Evolutionary conservation across 2,329 filamentous ascomycete species (phyloP), one percentile per base, ranked within the genome.

Genomic region (Mycosphaerella arachidis): DNA sequence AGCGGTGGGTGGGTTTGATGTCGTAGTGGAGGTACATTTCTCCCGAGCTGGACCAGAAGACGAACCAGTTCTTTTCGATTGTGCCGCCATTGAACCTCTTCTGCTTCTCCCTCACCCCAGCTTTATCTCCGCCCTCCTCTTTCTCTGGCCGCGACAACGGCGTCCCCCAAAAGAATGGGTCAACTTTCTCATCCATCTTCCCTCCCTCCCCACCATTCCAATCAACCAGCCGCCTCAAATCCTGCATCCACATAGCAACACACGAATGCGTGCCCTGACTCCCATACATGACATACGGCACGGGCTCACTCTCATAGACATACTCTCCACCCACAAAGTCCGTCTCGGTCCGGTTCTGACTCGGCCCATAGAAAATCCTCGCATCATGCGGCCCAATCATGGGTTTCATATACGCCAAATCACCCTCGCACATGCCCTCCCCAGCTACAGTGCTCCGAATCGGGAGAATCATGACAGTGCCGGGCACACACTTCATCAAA

Each of bases 11-110:
- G 0, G 82, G 82, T 0, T 68, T 63, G 1, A 84, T 66, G 61
- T 84, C 81, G 67, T 84, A 78, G 67, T 86, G 82, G 0, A 76
- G 73, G 66, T 83, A 83, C 58, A 77, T 71, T 27, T 75, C 67
- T 6, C 76, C 77, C 0, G 72, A 59, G 0, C 60, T 59, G 60
- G 84, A 82, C 83, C 83, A 86, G 71, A 86, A 86, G 1, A 82
- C 61, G 62, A 86, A 86, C 76, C 79, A 86, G 63, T 86, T 86
- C 77, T 86, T 86, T 71, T 86, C 83, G 18, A 85, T 64, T 0
- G 64, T 37, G 3, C 67, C 67, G 66, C 73, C 79, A 0, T 79
- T 76, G 1, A 46, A 1, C 16, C 53, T 31, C 50, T 52, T 52
- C 46, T 12, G 9, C 29, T 27, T 30, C 31, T 35, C 31, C 7